A percentile compares a stretch with the other conserved stretches of the same genome.
These are phyloP conservation scores for Lipomyces chichibuensis DNA, from an alignment of 805 yeast genomes.

Conservation along the genomic window DNA sequence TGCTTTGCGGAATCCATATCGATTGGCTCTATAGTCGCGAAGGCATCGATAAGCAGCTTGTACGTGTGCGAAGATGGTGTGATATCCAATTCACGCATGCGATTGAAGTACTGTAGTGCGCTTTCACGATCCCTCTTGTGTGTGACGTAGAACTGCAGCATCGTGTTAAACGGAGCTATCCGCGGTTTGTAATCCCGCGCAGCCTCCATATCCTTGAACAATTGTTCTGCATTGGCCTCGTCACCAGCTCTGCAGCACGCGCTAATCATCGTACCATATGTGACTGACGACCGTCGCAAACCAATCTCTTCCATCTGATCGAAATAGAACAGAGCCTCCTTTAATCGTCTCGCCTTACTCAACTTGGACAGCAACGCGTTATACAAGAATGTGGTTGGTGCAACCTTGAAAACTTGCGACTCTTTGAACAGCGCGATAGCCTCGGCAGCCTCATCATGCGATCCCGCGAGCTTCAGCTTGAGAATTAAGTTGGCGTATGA, in stretches of 20 bases:
- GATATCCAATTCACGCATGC: conserved; percentile 37
- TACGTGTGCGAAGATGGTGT: conserved; percentile 48
- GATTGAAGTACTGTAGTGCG: conserved; percentile 43
- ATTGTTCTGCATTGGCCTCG: conserved; percentile 40
- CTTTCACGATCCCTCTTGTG: conserved; percentile 41
- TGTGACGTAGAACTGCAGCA: conserved; percentile 47
- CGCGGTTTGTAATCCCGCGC: conserved; percentile 41
- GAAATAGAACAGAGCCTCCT: conserved; percentile 43
- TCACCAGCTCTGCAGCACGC: conserved; percentile 47
- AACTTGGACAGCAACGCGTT: conserved; percentile 45
- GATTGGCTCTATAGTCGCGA: conserved; percentile 42
- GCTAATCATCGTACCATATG: conserved; percentile 48
- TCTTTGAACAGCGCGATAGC: conserved; percentile 44
- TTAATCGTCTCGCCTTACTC: conserved; percentile 45
- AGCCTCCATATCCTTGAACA: conserved; percentile 46
- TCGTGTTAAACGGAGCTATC: conserved; percentile 47
- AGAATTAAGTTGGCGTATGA: conserved; percentile 45
- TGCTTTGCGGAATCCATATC: conserved; percentile 45
- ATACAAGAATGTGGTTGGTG: conserved; percentile 44
- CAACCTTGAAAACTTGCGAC: conserved; percentile 39
- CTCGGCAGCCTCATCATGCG: conserved; percentile 43
- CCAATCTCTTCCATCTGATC: conserved; percentile 42
- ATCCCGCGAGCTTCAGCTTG: conserved; percentile 37
- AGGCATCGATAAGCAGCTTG: conserved; percentile 47
- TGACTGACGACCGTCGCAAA: conserved; percentile 41